A percentile compares a stretch with the other conserved stretches of the same genome.
Conservation (phyloP, 2,329 filamentous ascomycete genomes). For the Sporothrix pseudoabietina region DNA sequence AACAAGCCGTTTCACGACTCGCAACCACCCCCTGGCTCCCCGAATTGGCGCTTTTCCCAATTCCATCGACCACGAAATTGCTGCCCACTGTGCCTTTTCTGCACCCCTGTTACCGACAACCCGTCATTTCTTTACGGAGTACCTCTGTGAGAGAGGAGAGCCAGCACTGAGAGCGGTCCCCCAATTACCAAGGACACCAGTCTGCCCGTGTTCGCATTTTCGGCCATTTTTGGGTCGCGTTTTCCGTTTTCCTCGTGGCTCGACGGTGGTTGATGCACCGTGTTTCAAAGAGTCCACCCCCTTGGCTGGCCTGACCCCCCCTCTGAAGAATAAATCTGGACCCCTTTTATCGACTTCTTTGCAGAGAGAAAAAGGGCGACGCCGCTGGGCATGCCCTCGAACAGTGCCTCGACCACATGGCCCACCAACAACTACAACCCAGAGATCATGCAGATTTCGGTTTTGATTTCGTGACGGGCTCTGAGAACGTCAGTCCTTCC, state of each 20-base stretch:
- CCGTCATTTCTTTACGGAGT: conserved; percentile 13
- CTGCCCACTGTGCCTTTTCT: conserved; percentile 30
- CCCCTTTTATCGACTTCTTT: conserved; percentile 28
- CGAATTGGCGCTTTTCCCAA: conserved; percentile 33
- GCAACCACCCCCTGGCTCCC: conserved; percentile 8
- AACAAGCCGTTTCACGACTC: conserved; percentile 29
- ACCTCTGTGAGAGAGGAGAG: background rate
- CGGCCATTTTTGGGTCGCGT: background rate
- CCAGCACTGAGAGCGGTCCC: background rate
- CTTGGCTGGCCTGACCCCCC: background rate
- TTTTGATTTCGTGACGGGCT: background rate
- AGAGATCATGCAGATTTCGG: conserved; percentile 2
- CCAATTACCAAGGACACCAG: background rate
- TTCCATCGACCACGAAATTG: conserved; percentile 41
- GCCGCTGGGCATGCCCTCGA: background rate
- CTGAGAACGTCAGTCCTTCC: conserved; percentile 25
- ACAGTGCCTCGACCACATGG: conserved; percentile 25
- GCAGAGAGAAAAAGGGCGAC: background rate
- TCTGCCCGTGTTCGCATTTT: background rate
- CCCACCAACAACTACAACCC: conserved; percentile 24
- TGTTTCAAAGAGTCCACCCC: conserved; percentile 17
- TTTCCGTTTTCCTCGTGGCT: background rate
- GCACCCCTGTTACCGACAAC: background rate
- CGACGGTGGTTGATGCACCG: background rate
- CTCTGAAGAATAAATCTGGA: conserved; percentile 25